Percentiles rank a stretch among this genome's conserved stretches.
Evolutionary conservation across 495 filamentous ascomycete genomes (phyloP).

Genomic region (Hapsidospora chrysogenum): DNA sequence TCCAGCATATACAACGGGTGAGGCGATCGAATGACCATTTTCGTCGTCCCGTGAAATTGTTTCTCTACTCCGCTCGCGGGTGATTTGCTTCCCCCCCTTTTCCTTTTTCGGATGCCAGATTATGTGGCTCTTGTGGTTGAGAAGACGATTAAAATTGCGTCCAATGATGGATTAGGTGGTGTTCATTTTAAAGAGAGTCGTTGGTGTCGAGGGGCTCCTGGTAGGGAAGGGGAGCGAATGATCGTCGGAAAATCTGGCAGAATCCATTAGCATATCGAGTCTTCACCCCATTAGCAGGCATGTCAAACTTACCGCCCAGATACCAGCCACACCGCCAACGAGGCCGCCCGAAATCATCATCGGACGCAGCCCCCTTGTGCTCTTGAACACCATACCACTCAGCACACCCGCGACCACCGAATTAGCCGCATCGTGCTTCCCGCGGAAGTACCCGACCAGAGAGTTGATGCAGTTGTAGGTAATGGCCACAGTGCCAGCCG

Average conservation of each 20-base stretch:
- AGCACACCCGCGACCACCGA: constrained; percentile 68
- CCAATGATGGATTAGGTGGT: neutral
- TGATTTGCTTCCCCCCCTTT: neutral
- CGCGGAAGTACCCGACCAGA: constrained; percentile 66
- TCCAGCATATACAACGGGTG: neutral
- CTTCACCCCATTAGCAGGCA: neutral
- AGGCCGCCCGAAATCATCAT: constrained; percentile 88
- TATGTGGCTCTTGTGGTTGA: neutral
- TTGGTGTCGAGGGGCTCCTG: neutral
- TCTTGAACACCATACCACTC: constrained; percentile 91
- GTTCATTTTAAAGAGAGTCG: neutral
- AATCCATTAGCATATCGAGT: neutral
- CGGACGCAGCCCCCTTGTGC: constrained; percentile 70
- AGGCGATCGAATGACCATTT: no score
- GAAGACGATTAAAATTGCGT: constrained; percentile 1
- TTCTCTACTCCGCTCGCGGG: neutral
- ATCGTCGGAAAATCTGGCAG: constrained; percentile 13
- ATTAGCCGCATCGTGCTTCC: constrained; percentile 84
- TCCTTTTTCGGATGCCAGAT: neutral
- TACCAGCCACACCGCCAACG: constrained; percentile 67
- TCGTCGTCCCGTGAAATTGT: neutral
- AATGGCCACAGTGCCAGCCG: constrained; percentile 85
- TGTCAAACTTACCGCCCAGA: constrained; percentile 63
- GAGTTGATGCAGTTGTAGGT: constrained; percentile 91
- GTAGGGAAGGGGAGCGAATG: constrained; percentile 12